A percentile compares a stretch with the other conserved stretches of the same genome.
Evolutionary conservation across 192 early-diverging fungal genomes (phyloP).

Genomic region (Umbelopsis sp.): DNA sequence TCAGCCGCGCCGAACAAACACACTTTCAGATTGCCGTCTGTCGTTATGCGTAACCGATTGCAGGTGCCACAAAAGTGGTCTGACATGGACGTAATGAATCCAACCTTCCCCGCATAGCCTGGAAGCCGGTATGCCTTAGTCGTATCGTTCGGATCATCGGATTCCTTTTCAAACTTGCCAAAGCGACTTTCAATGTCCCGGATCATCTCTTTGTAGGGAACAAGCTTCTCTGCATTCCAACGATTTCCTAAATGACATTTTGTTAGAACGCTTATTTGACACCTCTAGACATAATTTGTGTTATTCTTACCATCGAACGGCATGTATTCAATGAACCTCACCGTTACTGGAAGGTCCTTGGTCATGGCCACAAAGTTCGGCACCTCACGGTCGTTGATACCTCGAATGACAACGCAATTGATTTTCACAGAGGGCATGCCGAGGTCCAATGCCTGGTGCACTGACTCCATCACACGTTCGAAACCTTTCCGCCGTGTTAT

Average conservation of each 20-base stretch:
- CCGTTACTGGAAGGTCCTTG: conserved; percentile 68
- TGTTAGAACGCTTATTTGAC: neutral
- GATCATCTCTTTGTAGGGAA: conserved; percentile 83
- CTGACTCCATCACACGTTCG: conserved; percentile 74
- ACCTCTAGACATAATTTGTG: neutral
- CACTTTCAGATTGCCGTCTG: conserved; percentile 93
- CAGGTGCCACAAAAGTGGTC: conserved; percentile 95
- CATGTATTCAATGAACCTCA: conserved; percentile 99
- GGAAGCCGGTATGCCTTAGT: conserved; percentile 78
- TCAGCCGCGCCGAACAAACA: conserved; percentile 95
- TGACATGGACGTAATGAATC: conserved; percentile 99
- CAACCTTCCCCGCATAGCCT: conserved; percentile 86
- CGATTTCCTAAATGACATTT: conserved; percentile 60
- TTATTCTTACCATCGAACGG: conserved; percentile 86
- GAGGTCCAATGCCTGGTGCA: conserved; percentile 67
- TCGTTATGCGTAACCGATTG: conserved; percentile 89
- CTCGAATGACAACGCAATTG: conserved; percentile 92
- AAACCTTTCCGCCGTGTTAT: conserved; percentile 87
- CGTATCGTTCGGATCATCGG: conserved; percentile 85
- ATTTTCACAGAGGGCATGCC: conserved; percentile 82
- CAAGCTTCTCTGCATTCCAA: conserved; percentile 84
- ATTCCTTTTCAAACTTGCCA: conserved; percentile 62
- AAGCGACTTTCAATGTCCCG: conserved; percentile 56
- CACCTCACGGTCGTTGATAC: conserved; percentile 85
- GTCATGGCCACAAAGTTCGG: conserved; percentile 86